Base-by-base conservation (phyloP, 257 asterid genomes). In the Solanum boliviense region DNA sequence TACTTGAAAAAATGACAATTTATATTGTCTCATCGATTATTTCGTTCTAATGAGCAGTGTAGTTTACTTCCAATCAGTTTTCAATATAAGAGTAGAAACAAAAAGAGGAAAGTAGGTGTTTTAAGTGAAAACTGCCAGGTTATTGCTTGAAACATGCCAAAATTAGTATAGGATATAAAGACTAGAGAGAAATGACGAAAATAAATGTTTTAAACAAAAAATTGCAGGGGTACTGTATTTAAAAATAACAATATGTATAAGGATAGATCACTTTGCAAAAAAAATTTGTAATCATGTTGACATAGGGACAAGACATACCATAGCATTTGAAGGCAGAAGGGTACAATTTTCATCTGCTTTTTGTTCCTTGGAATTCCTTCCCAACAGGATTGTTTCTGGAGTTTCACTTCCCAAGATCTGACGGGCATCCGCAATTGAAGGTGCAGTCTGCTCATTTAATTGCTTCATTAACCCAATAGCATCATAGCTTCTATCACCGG, bases 391-490 rank as follows among this genome's bases (percentile, higher is more conserved):
- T 78, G 97, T 92, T 86, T 94, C 95, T 34, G 99, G 99, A 88
- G 98, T 96, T 90, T 97, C 98, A 87, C 91, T 92, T 89, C 98
- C 99, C 92, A 97, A 86, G 89, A 94, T 93, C 90, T 94, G 94
- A 90, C 93, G 99, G 78, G 99, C 99, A 89, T 93, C 95, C 62
- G 99, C 99, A 89, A 94, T 93, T 87, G 99, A 93, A 84, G 94
- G 91, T 31, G 99, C 98, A 44, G 97, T 94, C 87, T 97, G 98
- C 91, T 96, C 99, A 58, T 92, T 95, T 91, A 97, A 90, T 83
- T 95, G 98, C 93, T 94, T 95, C 96, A 96, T 97, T 90, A 97
- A 91, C 87, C 98, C 99, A 86, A 97, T 90, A 75, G 99, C 98
- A 89, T 96, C 99, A 71, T 92, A 96, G 86, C 98, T 94, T 88